Evolutionary conservation across 208 protist genomes (phyloP).

Genomic region (Acanthamoeba rhysodes): DNA sequence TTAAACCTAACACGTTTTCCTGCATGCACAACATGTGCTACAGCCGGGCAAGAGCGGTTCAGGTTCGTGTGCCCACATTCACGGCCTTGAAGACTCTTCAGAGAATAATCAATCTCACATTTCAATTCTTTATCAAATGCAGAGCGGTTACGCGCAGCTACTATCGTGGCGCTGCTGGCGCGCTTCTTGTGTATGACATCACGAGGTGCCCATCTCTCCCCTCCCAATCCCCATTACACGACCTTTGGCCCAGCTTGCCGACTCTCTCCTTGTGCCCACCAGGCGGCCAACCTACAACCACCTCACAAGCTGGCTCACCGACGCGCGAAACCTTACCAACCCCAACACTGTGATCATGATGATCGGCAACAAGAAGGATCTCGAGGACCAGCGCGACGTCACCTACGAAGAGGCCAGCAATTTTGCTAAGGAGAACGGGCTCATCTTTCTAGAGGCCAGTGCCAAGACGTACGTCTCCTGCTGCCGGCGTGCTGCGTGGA

Average conservation of each 20-base stretch:
- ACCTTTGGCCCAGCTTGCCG: slow-evolving; percentile 82
- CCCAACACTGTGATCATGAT: slow-evolving; percentile 94
- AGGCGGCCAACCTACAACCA: slow-evolving; percentile 91
- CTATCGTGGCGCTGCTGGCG: slow-evolving; percentile 97
- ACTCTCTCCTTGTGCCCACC: background rate
- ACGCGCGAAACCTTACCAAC: slow-evolving; percentile 95
- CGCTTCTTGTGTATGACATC: slow-evolving; percentile 97
- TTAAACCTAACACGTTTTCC: background rate
- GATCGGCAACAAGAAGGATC: slow-evolving; percentile 97
- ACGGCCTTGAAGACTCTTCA: background rate
- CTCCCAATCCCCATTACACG: slow-evolving; percentile 90
- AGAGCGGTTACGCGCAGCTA: slow-evolving; percentile 96
- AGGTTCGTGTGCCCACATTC: slow-evolving; percentile 36
- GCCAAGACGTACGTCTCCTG: slow-evolving; percentile 89
- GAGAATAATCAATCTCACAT: background rate
- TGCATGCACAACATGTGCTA: background rate
- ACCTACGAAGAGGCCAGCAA: slow-evolving; percentile 96
- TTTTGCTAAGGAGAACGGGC: slow-evolving; percentile 96
- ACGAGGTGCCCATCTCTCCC: slow-evolving; percentile 83
- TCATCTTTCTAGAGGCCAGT: slow-evolving; percentile 95
- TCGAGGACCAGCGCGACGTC: slow-evolving; percentile 96
- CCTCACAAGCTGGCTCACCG: slow-evolving; percentile 96
- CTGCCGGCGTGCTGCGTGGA: background rate
- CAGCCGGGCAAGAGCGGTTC: slow-evolving; percentile 91
- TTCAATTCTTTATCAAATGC: slow-evolving; percentile 68